Conservation (phyloP, 257 asterid species). For the Scutellaria galericulata region DNA sequence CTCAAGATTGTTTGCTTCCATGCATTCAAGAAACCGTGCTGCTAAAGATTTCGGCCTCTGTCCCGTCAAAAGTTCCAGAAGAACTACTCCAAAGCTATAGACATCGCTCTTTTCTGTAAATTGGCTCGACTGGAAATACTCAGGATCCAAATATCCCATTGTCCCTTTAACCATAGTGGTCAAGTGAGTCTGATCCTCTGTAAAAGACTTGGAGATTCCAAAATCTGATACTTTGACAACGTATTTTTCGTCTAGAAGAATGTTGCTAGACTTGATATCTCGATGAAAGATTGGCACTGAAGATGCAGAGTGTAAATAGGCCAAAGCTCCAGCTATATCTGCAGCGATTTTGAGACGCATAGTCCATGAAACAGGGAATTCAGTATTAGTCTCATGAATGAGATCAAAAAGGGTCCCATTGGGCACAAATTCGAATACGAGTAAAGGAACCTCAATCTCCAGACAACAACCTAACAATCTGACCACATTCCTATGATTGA, state of each 20-base stretch:
- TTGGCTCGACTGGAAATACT: conserved; percentile 35
- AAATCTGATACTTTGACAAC: conserved; percentile 29
- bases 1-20: neutral
- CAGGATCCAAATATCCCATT: conserved; percentile 39
- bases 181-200: conserved; percentile 33
- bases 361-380: conserved; percentile 13
- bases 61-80: conserved; percentile 35
- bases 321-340: conserved; percentile 35
- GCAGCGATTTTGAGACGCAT: conserved; percentile 34
- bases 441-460: conserved; percentile 33
- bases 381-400: conserved; percentile 12
- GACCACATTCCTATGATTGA: conserved; percentile 38
- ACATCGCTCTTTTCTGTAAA: conserved; percentile 41
- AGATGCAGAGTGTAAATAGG: conserved; percentile 36
- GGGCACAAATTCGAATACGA: conserved; percentile 16
- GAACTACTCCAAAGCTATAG: conserved; percentile 39
- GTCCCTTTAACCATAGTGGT: conserved; percentile 41
- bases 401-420: conserved; percentile 35
- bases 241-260: conserved; percentile 36
- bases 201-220: conserved; percentile 20
- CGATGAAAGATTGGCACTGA: conserved; percentile 37
- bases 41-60: conserved; percentile 22
- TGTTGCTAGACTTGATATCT: conserved; percentile 37
- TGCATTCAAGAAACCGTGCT: conserved; percentile 15
- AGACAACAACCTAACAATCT: conserved; percentile 33